These are phyloP conservation scores for Podosphaera fusca DNA, from an alignment of 2,329 filamentous ascomycete genomes.

Conservation along the genomic window DNA sequence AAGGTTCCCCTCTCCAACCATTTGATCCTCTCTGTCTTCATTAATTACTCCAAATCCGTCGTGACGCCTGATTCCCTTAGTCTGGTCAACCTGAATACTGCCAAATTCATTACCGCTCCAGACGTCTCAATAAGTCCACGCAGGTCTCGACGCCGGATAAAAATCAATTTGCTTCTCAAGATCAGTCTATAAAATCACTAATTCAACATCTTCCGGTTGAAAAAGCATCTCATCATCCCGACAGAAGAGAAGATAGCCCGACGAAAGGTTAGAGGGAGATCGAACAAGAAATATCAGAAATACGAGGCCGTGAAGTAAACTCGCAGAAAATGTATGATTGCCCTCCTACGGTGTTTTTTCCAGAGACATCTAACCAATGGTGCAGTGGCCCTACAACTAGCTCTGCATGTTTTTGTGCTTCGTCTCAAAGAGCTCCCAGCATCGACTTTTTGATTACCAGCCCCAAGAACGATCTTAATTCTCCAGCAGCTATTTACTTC, in stretches of 20 bases:
- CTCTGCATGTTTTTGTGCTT: not conserved
- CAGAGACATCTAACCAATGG: not conserved
- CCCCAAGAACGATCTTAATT: not conserved
- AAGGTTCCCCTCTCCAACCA: not conserved
- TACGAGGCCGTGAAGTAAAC: not conserved
- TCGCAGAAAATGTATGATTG: not conserved
- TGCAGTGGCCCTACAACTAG: not conserved
- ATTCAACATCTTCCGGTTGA: not conserved
- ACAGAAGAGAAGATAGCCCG: not conserved
- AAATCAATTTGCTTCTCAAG: not conserved
- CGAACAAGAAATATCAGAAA: not conserved
- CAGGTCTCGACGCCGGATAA: not conserved
- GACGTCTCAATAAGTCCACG: not conserved
- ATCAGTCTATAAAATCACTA: not conserved
- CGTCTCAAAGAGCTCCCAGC: not conserved
- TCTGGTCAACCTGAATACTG: not conserved
- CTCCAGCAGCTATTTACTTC: not conserved
- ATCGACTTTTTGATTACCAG: not conserved
- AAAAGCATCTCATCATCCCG: not conserved
- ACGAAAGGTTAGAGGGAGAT: not conserved
- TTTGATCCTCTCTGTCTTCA: not conserved
- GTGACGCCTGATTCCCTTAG: not conserved
- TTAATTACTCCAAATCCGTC: not conserved
- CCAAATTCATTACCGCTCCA: not conserved
- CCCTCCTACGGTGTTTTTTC: not conserved